phyloP scores from a whole-genome alignment of 306 rosid genomes.

The Erythrophleum fordii region DNA sequence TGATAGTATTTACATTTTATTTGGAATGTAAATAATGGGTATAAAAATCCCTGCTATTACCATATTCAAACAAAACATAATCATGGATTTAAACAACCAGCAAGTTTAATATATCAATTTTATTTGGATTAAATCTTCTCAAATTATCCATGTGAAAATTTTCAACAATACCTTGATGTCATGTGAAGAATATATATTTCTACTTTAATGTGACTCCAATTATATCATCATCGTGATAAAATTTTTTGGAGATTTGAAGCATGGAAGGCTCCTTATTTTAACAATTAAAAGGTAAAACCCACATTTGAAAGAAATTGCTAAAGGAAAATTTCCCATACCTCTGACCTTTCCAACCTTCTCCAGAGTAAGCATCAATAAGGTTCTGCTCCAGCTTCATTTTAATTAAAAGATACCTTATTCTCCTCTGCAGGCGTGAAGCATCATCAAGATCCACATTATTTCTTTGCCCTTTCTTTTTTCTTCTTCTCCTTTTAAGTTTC shows the following conservation, averaged over 20 bases:
- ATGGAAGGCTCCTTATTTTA: neutral
- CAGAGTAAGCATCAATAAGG: conserved; percentile 94
- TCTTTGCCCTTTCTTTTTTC: conserved; percentile 57
- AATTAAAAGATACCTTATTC: conserved; percentile 77
- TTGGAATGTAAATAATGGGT: conserved; percentile 1
- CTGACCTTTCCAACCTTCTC: conserved; percentile 97
- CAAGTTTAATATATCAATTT: neutral
- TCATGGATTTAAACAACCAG: neutral
- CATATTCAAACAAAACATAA: conserved; percentile 4
- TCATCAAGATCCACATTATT: conserved; percentile 66
- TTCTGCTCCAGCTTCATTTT: conserved; percentile 91
- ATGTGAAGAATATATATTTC: neutral
- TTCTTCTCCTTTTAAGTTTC: conserved; percentile 47
- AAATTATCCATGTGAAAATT: neutral
- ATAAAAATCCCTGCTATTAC: neutral
- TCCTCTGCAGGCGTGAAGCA: conserved; percentile 78
- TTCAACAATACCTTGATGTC: neutral
- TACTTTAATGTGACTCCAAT: neutral
- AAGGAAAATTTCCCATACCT: conserved; percentile 56
- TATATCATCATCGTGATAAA: neutral
- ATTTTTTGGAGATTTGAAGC: neutral
- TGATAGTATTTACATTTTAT: neutral
- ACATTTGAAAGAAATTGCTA: neutral
- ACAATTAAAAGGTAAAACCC: neutral
- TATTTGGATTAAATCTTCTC: neutral